A percentile compares a stretch with the other conserved stretches of the same genome.
Evolutionary conservation across 2,329 filamentous ascomycete genomes (phyloP).

Genomic region (Fusarium illudens): DNA sequence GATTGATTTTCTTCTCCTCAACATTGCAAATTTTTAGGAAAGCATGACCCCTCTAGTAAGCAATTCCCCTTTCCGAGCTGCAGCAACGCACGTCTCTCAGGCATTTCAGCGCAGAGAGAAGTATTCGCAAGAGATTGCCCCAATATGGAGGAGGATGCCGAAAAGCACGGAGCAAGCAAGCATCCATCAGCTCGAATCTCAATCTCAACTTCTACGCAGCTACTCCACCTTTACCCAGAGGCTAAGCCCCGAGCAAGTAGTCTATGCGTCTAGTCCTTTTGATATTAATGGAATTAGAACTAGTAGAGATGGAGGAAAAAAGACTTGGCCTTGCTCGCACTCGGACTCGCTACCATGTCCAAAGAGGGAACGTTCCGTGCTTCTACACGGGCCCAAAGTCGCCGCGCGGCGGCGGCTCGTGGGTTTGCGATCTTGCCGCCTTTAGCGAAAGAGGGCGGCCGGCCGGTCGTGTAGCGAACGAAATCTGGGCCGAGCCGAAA

Average conservation of each 20-base stretch:
- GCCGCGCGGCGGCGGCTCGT: slow-evolving; percentile 8
- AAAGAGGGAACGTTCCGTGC: background rate
- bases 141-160: background rate
- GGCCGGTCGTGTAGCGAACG: background rate
- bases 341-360: slow-evolving; percentile 6
- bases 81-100: background rate
- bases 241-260: background rate
- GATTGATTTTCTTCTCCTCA: background rate
- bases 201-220: background rate
- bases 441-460: background rate
- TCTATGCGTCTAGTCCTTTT: background rate
- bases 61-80: background rate
- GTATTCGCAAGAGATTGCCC: background rate
- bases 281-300: background rate
- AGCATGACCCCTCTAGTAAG: background rate
- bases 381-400: background rate
- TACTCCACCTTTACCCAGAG: background rate
- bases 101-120: background rate
- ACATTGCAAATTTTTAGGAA: background rate
- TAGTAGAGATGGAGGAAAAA: background rate
- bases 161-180: background rate
- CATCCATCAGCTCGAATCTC: background rate
- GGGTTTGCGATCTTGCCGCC: slow-evolving; percentile 6
- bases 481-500: slow-evolving; percentile 1
- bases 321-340: slow-evolving; percentile 4